phyloP scores from a whole-genome alignment of 495 filamentous ascomycete genomes.

The Xylaria sp. region DNA sequence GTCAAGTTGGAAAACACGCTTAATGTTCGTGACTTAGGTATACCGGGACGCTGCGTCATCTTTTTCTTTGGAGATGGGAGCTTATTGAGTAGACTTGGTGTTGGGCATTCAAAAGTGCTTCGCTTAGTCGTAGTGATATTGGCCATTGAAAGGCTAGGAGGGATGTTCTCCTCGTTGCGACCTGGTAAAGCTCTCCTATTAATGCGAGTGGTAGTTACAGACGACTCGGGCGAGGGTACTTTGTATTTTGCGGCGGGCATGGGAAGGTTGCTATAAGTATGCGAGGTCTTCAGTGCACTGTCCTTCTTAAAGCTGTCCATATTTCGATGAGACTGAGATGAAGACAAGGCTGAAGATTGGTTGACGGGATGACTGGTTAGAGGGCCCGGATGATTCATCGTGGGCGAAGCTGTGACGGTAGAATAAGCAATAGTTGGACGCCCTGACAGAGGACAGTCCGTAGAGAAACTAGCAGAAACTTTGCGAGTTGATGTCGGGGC shows the following conservation, averaged over 20 bases:
- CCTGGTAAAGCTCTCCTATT: conserved; percentile 4
- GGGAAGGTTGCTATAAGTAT: conserved; percentile 29
- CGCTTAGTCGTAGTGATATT: conserved; percentile 23
- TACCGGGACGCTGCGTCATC: conserved; percentile 11
- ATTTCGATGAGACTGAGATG: conserved; percentile 13
- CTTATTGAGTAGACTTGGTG: conserved; percentile 3
- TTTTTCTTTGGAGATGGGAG: conserved; percentile 24
- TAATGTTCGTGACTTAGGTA: conserved; percentile 48
- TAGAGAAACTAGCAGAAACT: conserved; percentile 30
- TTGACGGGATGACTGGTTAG: conserved; percentile 25
- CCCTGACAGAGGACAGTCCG: conserved; percentile 23
- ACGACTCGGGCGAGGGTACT: conserved; percentile 10
- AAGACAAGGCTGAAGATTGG: not conserved
- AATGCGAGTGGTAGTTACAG: not conserved
- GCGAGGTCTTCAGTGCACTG: conserved; percentile 16
- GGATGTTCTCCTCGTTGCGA: conserved; percentile 34
- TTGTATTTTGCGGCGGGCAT: not conserved
- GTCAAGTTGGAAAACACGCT: conserved; percentile 49
- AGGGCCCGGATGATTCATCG: conserved; percentile 20
- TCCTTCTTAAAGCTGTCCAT: not conserved
- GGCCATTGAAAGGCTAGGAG: conserved; percentile 22
- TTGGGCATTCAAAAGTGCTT: conserved; percentile 4
- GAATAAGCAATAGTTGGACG: conserved; percentile 27
- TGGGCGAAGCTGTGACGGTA: conserved; percentile 19
- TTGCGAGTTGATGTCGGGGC: conserved; percentile 30